phyloP scores from a whole-genome alignment of 345 rosid species.

The Hibiscus mutabilis region DNA sequence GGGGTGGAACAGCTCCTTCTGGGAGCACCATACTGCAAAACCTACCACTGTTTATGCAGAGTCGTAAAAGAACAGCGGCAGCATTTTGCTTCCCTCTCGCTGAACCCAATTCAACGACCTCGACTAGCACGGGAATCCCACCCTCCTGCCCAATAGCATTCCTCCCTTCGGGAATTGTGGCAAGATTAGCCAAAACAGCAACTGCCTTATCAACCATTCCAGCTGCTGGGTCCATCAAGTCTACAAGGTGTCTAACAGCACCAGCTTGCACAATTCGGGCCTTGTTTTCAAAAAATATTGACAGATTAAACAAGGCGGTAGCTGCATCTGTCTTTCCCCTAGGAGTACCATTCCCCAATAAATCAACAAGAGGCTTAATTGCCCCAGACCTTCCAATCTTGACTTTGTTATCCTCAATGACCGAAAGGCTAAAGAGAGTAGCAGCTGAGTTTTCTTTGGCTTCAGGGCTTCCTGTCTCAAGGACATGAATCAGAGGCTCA shows the following conservation, averaged over 20 bases:
- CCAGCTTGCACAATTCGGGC: slow-evolving; percentile 70
- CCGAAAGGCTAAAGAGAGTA: slow-evolving; percentile 81
- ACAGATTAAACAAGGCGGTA: slow-evolving; percentile 79
- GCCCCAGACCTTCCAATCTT: slow-evolving; percentile 87
- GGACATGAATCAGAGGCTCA: slow-evolving; percentile 69
- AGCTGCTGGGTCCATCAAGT: slow-evolving; percentile 83
- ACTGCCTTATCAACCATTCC: slow-evolving; percentile 97
- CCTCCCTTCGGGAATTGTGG: slow-evolving; percentile 73
- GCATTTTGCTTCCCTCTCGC: slow-evolving; percentile 97
- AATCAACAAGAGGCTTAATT: slow-evolving; percentile 77
- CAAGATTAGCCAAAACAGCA: slow-evolving; percentile 88
- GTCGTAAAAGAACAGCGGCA: slow-evolving; percentile 83
- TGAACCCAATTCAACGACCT: slow-evolving; percentile 94
- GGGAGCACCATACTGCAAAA: slow-evolving; percentile 70
- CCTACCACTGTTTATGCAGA: slow-evolving; percentile 52
- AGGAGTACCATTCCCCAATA: slow-evolving; percentile 73
- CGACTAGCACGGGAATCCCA: slow-evolving; percentile 84
- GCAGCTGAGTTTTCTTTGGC: slow-evolving; percentile 90
- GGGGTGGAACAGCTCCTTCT: slow-evolving; percentile 96
- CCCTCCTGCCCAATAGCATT: slow-evolving; percentile 64
- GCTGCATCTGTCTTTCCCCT: slow-evolving; percentile 72
- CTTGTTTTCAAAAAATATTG: slow-evolving; percentile 80
- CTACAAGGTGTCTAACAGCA: slow-evolving; percentile 79
- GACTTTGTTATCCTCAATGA: slow-evolving; percentile 70
- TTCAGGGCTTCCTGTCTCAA: slow-evolving; percentile 72